Evolutionary conservation across 352 stramenopile genomes (phyloP), one percentile per base, ranked within the genome.

Genomic region (Pythium coloratum): DNA sequence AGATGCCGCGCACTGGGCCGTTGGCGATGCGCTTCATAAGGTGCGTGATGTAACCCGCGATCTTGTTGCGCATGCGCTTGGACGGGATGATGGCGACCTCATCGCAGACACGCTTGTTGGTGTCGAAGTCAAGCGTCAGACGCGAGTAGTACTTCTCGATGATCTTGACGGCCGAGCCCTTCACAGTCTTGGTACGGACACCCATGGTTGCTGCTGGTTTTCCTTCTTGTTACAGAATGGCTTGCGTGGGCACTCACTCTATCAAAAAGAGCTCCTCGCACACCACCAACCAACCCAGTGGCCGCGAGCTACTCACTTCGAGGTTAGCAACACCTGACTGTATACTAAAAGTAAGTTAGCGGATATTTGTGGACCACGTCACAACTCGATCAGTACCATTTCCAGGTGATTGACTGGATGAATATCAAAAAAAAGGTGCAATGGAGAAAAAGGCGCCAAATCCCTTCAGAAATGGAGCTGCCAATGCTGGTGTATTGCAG

Each of bases 61-160:
- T 99, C 92, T 99, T 99, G 93, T 99, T 99, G 74, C 98, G 94
- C 97, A 99, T 99, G 71, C 97, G 96, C 95, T 99, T 99, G 66
- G 97, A 99, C 60, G 97, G 98, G 70, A 99, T 96, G 80, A 99
- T 99, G 57, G 97, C 97, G 66, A 99, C 97, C 79, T 98, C 94
- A 82, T 97, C 90, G 76, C 87, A 96, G 64, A 96, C 95, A 68
- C 95, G 88, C 92, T 99, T 99, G 96, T 99, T 99, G 63, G 95
- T 99, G 88, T 99, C 97, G 88, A 99, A 99, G 86, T 99, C 98
- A 14, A 99, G 82, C 55, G 97, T 99, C 64, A 99, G 89, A 59
- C 97, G 95, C 78, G 96, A 96, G 92, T 99, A 99, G 89, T 99
- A 99, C 89, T 99, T 99, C 91, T 99, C 98, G 72, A 99, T 98